Evolutionary conservation across 1,284 basidiomycete species (phyloP).

Genomic region (Sphagnurus paluster): DNA sequence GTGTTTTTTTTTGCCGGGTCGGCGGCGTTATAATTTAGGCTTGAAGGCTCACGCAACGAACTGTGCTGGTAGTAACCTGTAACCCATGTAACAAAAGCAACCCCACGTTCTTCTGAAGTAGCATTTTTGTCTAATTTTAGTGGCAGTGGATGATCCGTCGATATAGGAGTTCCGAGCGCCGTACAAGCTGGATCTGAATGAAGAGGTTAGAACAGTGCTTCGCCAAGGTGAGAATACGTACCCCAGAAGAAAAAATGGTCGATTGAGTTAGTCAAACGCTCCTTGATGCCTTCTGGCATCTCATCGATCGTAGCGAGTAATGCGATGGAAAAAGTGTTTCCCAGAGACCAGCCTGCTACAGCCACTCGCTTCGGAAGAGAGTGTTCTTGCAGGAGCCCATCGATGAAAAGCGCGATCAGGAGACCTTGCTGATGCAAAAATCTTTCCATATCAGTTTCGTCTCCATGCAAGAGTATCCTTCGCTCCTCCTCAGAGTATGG

Average conservation of each 20-base stretch:
- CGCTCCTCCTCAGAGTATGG: slow-evolving; percentile 21
- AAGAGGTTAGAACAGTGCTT: too few relatives aligned
- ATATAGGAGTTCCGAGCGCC: too few relatives aligned
- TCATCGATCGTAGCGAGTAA: slow-evolving; percentile 7
- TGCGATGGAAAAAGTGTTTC: slow-evolving; percentile 2
- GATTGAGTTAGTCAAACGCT: background rate
- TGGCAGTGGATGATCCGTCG: too few relatives aligned
- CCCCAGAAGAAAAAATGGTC: slow-evolving; percentile 3
- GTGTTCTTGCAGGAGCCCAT: slow-evolving; percentile 17
- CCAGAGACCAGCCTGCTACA: slow-evolving; percentile 11
- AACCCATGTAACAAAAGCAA: slow-evolving; percentile 22
- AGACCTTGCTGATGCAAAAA: slow-evolving; percentile 20
- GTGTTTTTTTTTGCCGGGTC: background rate
- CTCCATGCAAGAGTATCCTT: slow-evolving; percentile 10
- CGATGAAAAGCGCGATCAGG: slow-evolving; percentile 21
- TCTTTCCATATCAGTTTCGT: slow-evolving; percentile 11
- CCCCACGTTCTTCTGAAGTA: slow-evolving; percentile 11
- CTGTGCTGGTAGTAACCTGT: slow-evolving; percentile 20
- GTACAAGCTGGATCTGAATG: too few relatives aligned
- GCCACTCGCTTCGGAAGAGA: slow-evolving; percentile 5
- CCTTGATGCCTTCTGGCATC: background rate
- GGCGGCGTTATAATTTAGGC: slow-evolving; percentile 1
- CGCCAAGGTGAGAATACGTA: too few relatives aligned
- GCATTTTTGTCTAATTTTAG: slow-evolving; percentile 10
- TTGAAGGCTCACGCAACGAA: slow-evolving; percentile 15